phyloP scores from a whole-genome alignment of 768 basidiomycete species.

The Phylloporus scabripes region DNA sequence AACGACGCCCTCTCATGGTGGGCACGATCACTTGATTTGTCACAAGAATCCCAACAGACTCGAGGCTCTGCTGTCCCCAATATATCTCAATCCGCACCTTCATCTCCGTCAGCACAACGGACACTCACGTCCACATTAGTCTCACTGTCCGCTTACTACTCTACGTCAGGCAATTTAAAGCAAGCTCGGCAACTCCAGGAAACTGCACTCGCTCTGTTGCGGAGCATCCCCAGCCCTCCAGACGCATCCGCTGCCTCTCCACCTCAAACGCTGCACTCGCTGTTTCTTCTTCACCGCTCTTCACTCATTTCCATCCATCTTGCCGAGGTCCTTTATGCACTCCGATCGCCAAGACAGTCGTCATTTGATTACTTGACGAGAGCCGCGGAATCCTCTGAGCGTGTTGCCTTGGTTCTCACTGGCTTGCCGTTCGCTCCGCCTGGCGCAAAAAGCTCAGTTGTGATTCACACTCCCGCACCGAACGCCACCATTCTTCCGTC shows the following conservation, averaged over 20 bases:
- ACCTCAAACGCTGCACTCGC: conserved; percentile 55
- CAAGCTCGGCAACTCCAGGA: conserved; percentile 57
- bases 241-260: conserved; percentile 42
- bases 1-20: conserved; percentile 64
- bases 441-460: conserved; percentile 31
- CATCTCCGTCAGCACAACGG: conserved; percentile 60
- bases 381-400: conserved; percentile 65
- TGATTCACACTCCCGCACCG: conserved; percentile 35
- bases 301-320: conserved; percentile 69
- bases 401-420: conserved; percentile 51
- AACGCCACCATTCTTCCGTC: conserved; percentile 37
- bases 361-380: conserved; percentile 53
- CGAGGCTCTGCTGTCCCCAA: conserved; percentile 16
- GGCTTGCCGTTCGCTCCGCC: conserved; percentile 35
- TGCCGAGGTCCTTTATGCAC: conserved; percentile 63
- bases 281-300: conserved; percentile 67
- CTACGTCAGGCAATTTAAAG: conserved; percentile 49
- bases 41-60: conserved; percentile 28
- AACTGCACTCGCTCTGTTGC: conserved; percentile 48
- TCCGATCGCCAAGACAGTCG: conserved; percentile 34
- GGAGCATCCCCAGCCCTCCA: conserved; percentile 45
- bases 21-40: conserved; percentile 50
- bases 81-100: conserved; percentile 39
- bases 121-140: conserved; percentile 55
- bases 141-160: conserved; percentile 67